A percentile compares a stretch with the other conserved stretches of the same genome.
These are phyloP conservation scores for Cordyceps farinosa DNA, from an alignment of 2,329 filamentous ascomycete species.

Conservation along the genomic window DNA sequence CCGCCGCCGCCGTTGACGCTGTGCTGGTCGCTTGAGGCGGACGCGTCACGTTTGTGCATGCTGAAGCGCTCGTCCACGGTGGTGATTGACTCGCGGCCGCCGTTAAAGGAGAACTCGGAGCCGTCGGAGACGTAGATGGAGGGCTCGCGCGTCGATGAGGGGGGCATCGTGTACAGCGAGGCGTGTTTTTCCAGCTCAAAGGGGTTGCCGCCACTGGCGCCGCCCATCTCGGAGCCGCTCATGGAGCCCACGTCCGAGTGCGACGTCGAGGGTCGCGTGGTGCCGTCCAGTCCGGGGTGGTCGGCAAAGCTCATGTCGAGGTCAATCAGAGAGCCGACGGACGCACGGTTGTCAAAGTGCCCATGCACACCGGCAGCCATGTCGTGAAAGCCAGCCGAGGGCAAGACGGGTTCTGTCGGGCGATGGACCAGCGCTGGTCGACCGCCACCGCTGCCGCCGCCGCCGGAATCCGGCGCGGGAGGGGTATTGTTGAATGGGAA, in stretches of 20 bases:
- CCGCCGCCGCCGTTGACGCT: slow-evolving; percentile 10
- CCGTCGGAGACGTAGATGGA: slow-evolving; percentile 61
- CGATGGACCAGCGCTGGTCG: slow-evolving; percentile 49
- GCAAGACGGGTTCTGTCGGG: slow-evolving; percentile 47
- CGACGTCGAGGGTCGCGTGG: slow-evolving; percentile 55
- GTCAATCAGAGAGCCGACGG: slow-evolving; percentile 48
- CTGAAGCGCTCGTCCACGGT: slow-evolving; percentile 17
- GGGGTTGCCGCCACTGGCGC: slow-evolving; percentile 50
- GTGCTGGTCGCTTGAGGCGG: slow-evolving; percentile 18
- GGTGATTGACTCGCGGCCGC: slow-evolving; percentile 24
- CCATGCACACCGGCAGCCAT: slow-evolving; percentile 35
- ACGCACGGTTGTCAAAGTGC: slow-evolving; percentile 38
- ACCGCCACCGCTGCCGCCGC: slow-evolving; percentile 15
- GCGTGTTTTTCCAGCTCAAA: slow-evolving; percentile 63
- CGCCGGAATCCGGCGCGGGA: slow-evolving; percentile 18
- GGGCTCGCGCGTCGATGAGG: slow-evolving; percentile 44
- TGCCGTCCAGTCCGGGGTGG: slow-evolving; percentile 43
- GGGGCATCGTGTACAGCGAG: slow-evolving; percentile 47
- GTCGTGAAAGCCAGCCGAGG: slow-evolving; percentile 41
- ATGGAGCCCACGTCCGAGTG: slow-evolving; percentile 57
- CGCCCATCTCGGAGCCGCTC: slow-evolving; percentile 53
- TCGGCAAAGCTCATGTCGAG: slow-evolving; percentile 54
- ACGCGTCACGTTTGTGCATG: slow-evolving; percentile 17
- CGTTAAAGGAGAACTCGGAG: slow-evolving; percentile 44
- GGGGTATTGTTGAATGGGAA: slow-evolving; percentile 42